Evolutionary conservation across 345 rosid species (phyloP), one percentile per base, ranked within the genome.

Genomic region (Lepidium africanum): DNA sequence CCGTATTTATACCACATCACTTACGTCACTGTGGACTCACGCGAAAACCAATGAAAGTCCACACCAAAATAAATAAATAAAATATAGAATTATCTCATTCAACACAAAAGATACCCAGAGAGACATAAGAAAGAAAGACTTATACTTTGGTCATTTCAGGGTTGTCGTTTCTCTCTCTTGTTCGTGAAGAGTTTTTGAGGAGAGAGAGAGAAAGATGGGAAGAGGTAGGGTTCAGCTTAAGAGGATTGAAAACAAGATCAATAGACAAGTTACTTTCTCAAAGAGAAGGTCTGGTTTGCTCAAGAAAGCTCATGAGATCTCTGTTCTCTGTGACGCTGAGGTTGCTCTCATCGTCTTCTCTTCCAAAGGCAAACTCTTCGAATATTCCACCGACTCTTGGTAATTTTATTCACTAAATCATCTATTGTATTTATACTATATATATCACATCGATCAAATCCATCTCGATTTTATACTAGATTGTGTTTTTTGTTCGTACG

Each of bases 181-280:
- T 75, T 75, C 70, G 62, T 42, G 3, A 27, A 3, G 57, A 43
- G 36, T 13, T 21, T 13, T 35, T 41, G 39, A 59, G 67, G 60
- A 54, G 69, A 63, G 33, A 65, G 47, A 66, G 47, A 67, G 58
- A 90, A 21, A 21, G 23, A 21, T 90, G 97, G 97, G 97, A 41
- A 82, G 97, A 56, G 97, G 95, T 65, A 90, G 95, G 87, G 92
- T 90, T 82, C 81, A 88, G 80, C 54, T 90, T 71, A 92, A 85
- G 82, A 92, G 82, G 81, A 92, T 92, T 52, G 98, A 92, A 78
- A 90, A 90, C 79, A 86, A 92, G 33, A 93, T 86, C 63, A 93
- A 87, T 78, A 90, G 98, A 70, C 97, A 93, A 81, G 97, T 93
- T 23, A 93, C 97, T 19, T 93, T 93, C 88, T 93, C 96, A 13